Conservation (phyloP, 805 yeast genomes). For the Schwanniomyces occidentalis region DNA sequence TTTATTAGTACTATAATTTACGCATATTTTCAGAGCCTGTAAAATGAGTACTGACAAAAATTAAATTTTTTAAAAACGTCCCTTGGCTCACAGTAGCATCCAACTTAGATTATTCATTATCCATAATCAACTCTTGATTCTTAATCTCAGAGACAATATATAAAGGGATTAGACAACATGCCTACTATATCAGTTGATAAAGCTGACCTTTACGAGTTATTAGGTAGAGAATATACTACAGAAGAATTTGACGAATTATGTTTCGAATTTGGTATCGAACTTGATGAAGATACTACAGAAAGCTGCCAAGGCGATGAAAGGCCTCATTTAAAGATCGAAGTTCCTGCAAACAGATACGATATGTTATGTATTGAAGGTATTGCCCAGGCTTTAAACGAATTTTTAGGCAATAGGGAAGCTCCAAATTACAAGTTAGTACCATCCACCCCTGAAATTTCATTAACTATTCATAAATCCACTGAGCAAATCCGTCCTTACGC, state of each 20-base stretch:
- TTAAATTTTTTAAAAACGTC: no score
- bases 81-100: no score
- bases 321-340: conserved; percentile 95
- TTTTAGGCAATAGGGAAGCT: conserved; percentile 64
- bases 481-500: conserved; percentile 84
- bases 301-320: conserved; percentile 73
- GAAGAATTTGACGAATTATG: conserved; percentile 96
- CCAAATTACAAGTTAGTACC: conserved; percentile 69
- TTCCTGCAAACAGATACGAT: conserved; percentile 98
- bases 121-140: no score
- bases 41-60: no score
- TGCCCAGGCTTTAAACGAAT: conserved; percentile 91
- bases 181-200: conserved; percentile 97
- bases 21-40: no score
- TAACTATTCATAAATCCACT: conserved; percentile 78
- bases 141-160: not conserved
- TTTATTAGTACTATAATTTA: no score
- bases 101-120: no score
- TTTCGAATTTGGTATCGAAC: conserved; percentile 95
- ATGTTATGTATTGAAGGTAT: conserved; percentile 98
- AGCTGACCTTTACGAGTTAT: conserved; percentile 80
- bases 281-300: conserved; percentile 95
- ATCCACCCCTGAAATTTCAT: conserved; percentile 56
- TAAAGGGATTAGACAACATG: conserved; percentile 45
- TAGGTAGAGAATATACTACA: conserved; percentile 64